Evolutionary conservation across 2,329 filamentous ascomycete genomes (phyloP).

Genomic region (Fusarium mexicanum): DNA sequence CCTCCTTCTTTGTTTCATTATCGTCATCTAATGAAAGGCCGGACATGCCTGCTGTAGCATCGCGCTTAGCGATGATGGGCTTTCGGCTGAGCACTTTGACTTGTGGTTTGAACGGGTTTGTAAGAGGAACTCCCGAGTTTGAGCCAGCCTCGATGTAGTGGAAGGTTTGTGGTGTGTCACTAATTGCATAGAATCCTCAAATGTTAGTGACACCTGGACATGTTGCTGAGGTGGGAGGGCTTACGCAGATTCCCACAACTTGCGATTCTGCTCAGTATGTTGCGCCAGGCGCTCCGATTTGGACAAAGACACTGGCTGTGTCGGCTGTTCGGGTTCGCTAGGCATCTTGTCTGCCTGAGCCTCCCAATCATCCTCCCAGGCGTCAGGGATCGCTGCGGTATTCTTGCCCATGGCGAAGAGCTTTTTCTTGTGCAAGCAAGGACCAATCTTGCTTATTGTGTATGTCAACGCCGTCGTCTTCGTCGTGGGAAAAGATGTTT

Average conservation of each 20-base stretch:
- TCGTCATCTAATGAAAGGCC: conserved; percentile 58
- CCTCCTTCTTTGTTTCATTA: conserved; percentile 70
- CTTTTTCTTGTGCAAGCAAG: neutral
- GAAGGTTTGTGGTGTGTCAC: conserved; percentile 78
- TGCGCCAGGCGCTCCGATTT: conserved; percentile 81
- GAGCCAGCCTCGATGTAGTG: conserved; percentile 77
- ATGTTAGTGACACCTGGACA: conserved; percentile 10
- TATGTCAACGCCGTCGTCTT: conserved; percentile 31
- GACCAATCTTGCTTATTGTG: neutral
- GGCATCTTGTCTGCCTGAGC: conserved; percentile 71
- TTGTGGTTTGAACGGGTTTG: conserved; percentile 77
- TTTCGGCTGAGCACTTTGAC: conserved; percentile 89
- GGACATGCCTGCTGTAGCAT: conserved; percentile 60
- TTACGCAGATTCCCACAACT: conserved; percentile 90
- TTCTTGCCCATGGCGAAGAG: conserved; percentile 56
- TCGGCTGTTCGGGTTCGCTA: conserved; percentile 47
- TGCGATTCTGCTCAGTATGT: conserved; percentile 84
- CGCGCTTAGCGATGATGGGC: conserved; percentile 70
- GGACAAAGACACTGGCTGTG: conserved; percentile 60
- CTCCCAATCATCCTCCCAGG: conserved; percentile 95
- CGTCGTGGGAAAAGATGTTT: conserved; percentile 24
- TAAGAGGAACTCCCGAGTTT: conserved; percentile 61
- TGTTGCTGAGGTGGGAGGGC: conserved; percentile 39
- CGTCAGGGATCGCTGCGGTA: conserved; percentile 68
- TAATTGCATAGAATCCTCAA: conserved; percentile 47